These are phyloP conservation scores for Exsudoporus frostii DNA, from an alignment of 768 basidiomycete species.

Conservation along the genomic window DNA sequence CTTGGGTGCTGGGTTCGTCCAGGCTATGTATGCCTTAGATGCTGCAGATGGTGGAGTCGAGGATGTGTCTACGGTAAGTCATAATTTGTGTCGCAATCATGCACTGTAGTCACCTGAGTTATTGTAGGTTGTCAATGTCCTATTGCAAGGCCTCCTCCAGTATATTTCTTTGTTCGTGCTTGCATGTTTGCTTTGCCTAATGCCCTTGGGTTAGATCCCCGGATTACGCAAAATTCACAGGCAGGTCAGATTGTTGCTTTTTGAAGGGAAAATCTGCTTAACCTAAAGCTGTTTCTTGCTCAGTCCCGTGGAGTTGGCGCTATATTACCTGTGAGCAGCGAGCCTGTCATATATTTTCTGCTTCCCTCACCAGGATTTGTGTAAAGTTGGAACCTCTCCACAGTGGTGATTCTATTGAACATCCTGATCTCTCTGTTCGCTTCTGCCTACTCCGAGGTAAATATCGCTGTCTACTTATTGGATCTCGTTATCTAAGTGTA, in stretches of 20 bases:
- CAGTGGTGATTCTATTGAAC: conserved; percentile 84
- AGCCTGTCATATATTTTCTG: neutral
- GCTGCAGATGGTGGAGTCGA: conserved; percentile 81
- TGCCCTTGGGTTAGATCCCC: conserved; percentile 47
- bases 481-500: neutral
- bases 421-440: conserved; percentile 95
- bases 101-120: neutral
- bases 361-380: neutral
- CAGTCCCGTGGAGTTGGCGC: conserved; percentile 55
- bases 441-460: conserved; percentile 84
- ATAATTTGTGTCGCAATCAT: conserved; percentile 5
- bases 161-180: conserved; percentile 27
- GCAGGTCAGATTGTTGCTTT: conserved; percentile 36
- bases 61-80: conserved; percentile 44
- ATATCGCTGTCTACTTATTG: conserved; percentile 16
- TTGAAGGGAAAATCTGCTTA: neutral
- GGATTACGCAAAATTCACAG: conserved; percentile 55
- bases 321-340: conserved; percentile 76
- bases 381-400: conserved; percentile 75
- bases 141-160: conserved; percentile 83
- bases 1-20: conserved; percentile 78
- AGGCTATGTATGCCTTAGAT: conserved; percentile 86
- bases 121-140: conserved; percentile 58
- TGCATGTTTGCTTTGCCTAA: neutral
- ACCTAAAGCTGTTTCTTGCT: neutral